Base-by-base conservation (phyloP, 2,329 filamentous ascomycete species). In the Beauveria pseudobassiana region DNA sequence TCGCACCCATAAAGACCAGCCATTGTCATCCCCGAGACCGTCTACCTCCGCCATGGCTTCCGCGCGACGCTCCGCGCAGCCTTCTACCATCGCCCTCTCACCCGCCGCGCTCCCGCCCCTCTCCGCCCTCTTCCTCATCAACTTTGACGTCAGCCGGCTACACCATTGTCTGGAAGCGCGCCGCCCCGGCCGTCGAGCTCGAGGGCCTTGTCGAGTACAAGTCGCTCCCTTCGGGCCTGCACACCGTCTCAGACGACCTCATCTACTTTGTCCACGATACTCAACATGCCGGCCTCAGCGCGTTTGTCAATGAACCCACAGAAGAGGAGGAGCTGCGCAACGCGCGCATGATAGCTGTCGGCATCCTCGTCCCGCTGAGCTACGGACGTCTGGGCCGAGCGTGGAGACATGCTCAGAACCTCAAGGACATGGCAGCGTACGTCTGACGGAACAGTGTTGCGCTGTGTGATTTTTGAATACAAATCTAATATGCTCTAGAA, bases 171-270 rank as follows among this genome's bases (percentile, higher is more conserved):
- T 98, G 95, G 95, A 91, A 96, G 74, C 86, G 85, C 66, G 85
- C 88, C 14, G 76, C 85, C 1, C 80, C 86, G 16, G 87, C 85
- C 54, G 82, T 93, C 76, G 81, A 84, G 74, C 83, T 98, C 54
- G 90, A 96, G 67, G 91, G 91, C 61, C 86, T 89, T 26, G 91
- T 97, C 69, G 95, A 99, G 76, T 99, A 92, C 82, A 98, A 97
- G 76, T 96, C 91, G 64, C 82, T 99, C 52, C 95, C 95, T 2
- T 98, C 93, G 0, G 95, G 95, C 26, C 76, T 97, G 55, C 95
- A 99, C 76, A 89, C 91, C 62, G 91, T 98, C 22, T 80, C 87
- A 38, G 86, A 93, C 66, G 95, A 99, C 74, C 80, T 98, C 57
- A 90, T 92, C 69, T 99, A 98, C 78, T 99, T 98, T 73, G 87